Evolutionary conservation across 176 grass and related monocot genomes (phyloP).

Genomic region (Aegilops umbellulata): DNA sequence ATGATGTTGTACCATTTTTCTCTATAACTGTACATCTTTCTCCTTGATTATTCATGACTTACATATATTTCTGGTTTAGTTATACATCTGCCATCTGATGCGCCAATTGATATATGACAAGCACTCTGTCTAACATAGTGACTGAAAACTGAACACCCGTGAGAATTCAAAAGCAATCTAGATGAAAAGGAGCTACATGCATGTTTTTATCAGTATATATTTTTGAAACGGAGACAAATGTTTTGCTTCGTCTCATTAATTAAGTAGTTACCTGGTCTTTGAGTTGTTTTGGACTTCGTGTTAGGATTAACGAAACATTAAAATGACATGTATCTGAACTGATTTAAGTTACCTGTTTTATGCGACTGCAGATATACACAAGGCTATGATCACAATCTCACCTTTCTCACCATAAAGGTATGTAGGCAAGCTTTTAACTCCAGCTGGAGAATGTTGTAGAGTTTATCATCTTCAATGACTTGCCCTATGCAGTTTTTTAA

Average conservation of each 20-base stretch:
- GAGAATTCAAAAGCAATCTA: not conserved
- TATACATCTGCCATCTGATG: not conserved
- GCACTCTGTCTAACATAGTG: no score
- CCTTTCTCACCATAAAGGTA: slow-evolving; percentile 92
- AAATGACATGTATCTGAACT: not conserved
- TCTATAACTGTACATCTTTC: not conserved
- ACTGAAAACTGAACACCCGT: not conserved
- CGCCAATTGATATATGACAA: not conserved
- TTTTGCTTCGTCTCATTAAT: no score
- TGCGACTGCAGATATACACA: slow-evolving; percentile 59
- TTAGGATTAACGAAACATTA: not conserved
- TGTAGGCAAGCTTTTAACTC: not conserved
- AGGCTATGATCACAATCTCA: slow-evolving; percentile 78
- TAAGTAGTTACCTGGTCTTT: not conserved
- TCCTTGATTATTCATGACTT: not conserved
- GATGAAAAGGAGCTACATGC: not conserved
- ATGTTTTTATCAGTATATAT: not conserved
- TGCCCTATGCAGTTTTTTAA: not conserved
- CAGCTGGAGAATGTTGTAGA: not conserved
- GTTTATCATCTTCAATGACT: not conserved
- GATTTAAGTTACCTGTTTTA: not conserved
- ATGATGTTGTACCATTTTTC: slow-evolving; percentile 14
- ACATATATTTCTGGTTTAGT: not conserved
- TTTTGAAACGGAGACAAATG: no score
- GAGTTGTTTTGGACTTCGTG: not conserved